Base-by-base conservation (phyloP, 106 monocot genomes). In the Dendrobium catenatum region DNA sequence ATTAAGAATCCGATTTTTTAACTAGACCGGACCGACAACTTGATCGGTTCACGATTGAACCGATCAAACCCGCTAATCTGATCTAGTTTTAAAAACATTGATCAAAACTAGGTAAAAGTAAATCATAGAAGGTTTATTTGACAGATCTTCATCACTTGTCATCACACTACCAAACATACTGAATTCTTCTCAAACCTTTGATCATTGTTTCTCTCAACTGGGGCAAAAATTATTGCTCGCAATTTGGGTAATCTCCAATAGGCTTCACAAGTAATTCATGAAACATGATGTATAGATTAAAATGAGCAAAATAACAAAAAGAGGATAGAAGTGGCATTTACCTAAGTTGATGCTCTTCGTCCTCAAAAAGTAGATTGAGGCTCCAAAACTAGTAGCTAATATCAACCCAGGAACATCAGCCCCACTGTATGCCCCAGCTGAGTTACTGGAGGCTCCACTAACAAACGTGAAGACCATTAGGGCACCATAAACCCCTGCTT, bases 391-490 rank as follows among this genome's bases (percentile, higher is more conserved):
- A 42, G 86, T 93, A 48, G 95, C 98, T 64, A 99, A 76, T 78
- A 99, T 81, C 15, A 91, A 31, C 33, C 98, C 98, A 76, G 98
- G 95, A 76, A 99, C 98, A 87, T 99, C 95, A 83, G 87, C 85
- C 4, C 93, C 95, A 72, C 73, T 86, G 75, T 95, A 95, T 64
- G 79, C 20, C 55, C 88, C 90, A 67, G 79, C 72, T 72, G 89
- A 67, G 80, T 79, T 78, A 79, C 86, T 61, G 24, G 94, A 89
- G 16, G 94, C 75, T 79, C 92, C 94, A 87, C 82, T 93, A 49
- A 80, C 93, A 87, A 84, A 95, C 24, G 94, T 91, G 59, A 90
- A 88, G 83, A 88, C 89, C 89, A 93, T 93, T 86, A 99, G 79
- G n/a, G 98, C 88, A 55, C 98, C 98, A 85, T 91, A 99, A 75